phyloP scores from a whole-genome alignment of 2,329 filamentous ascomycete genomes.

The Cryoendolithus antarcticus region DNA sequence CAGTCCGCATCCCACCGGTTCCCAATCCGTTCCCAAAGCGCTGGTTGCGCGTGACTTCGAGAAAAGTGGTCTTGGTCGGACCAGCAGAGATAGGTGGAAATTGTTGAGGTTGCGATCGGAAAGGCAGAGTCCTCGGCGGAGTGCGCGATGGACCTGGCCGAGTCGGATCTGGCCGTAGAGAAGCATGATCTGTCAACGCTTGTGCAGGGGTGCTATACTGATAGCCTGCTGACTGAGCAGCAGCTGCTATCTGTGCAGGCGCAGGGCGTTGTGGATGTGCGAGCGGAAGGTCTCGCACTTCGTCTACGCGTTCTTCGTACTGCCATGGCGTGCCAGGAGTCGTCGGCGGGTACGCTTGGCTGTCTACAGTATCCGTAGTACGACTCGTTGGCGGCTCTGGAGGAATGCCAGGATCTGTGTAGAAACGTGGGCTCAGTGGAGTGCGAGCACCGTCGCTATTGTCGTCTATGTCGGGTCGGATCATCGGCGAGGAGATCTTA shows the following conservation, averaged over 20 bases:
- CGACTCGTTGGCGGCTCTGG: constrained; percentile 35
- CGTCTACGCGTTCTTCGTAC: neutral
- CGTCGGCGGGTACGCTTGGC: constrained; percentile 18
- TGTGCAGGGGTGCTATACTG: neutral
- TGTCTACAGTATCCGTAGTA: constrained; percentile 17
- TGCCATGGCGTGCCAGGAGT: constrained; percentile 18
- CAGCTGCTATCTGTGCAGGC: neutral
- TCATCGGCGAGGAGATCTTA: constrained; percentile 44
- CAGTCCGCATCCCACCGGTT: constrained; percentile 32
- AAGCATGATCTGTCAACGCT: too few species aligned
- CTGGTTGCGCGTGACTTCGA: constrained; percentile 23
- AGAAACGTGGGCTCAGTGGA: constrained; percentile 44
- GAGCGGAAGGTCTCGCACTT: neutral
- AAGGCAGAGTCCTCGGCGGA: too few species aligned
- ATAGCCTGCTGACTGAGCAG: neutral
- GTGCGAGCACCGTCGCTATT: constrained; percentile 36
- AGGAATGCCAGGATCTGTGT: constrained; percentile 40
- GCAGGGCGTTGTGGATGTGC: neutral
- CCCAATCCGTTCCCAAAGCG: constrained; percentile 15
- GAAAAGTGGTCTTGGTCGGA: constrained; percentile 32
- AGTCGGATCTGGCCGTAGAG: neutral
- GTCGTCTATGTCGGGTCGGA: constrained; percentile 18
- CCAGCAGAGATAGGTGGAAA: constrained; percentile 8
- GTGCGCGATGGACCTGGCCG: neutral
- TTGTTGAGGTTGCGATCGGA: constrained; percentile 4